These are phyloP conservation scores for Prosopis cineraria DNA, from an alignment of 306 rosid genomes.

Conservation along the genomic window DNA sequence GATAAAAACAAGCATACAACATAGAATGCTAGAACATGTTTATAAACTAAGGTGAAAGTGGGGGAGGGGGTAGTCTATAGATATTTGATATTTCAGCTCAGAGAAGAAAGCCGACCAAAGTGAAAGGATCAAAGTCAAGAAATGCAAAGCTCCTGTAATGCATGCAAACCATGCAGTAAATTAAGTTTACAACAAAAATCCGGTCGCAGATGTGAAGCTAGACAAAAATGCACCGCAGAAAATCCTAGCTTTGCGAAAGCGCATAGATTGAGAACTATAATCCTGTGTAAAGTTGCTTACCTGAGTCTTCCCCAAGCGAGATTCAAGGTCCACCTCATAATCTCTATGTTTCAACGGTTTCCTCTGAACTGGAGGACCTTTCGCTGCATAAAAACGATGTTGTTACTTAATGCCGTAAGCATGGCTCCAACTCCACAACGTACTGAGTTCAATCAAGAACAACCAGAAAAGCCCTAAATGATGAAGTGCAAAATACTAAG, in stretches of 20 bases:
- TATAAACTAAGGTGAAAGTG: too few relatives aligned
- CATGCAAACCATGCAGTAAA: background rate
- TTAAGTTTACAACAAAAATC: background rate
- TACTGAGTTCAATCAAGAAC: background rate
- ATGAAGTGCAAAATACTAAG: background rate
- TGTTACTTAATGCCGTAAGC: conserved; percentile 15
- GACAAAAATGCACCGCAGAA: background rate
- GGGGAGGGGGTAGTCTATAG: background rate
- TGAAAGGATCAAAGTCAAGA: background rate
- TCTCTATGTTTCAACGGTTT: conserved; percentile 97
- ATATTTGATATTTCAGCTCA: background rate
- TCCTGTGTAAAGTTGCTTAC: conserved; percentile 32
- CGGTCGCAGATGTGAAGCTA: background rate
- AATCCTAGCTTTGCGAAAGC: background rate
- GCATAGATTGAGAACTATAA: background rate
- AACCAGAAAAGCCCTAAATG: background rate
- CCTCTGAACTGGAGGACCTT: conserved; percentile 88
- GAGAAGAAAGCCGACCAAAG: background rate
- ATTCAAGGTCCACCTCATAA: conserved; percentile 94
- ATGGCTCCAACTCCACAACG: conserved; percentile 3
- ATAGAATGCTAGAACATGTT: background rate
- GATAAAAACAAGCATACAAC: background rate
- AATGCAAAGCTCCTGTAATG: background rate
- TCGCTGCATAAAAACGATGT: conserved; percentile 46
- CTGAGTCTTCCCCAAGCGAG: conserved; percentile 97